Evolutionary conservation across 345 rosid genomes (phyloP), one percentile per base, ranked within the genome.

Genomic region (Sonneratia caseolaris): DNA sequence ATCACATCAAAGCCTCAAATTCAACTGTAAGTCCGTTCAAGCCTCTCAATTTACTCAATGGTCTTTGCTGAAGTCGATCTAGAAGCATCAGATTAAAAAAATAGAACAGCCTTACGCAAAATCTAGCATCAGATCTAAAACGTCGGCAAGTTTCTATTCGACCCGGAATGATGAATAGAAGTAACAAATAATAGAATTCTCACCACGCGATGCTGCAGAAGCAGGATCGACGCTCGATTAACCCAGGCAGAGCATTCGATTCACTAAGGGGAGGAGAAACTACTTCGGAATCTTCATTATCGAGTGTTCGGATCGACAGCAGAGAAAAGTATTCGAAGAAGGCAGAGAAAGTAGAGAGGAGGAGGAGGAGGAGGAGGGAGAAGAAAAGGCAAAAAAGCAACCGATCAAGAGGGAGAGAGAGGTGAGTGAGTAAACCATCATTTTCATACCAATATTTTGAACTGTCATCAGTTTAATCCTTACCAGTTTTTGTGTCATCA

Each of bases 311-410:
- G 57, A 53, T 76, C 78, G 69, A 75, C 40, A 3, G 57, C 12
- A 51, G 69, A 73, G 68, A 78, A 71, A 65, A 43, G 35, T 9
- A 71, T 6, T 48, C 21, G 69, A 12, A 55, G 70, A 43, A 27
- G 9, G 71, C 61, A 51, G 47, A 68, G 66, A 24, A 40, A 59
- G 0, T 21, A 18, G 15, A 35, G 49, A 68, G 40, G 38, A 40
- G 24, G 70, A 24, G 70, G 57, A 47, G 66, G 27, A 22, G 35
- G 40, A 49, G 0, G 15, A 47, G 22, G 38, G 27, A 64, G 56
- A 40, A 38, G 69, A 72, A 66, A 77, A 76, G 53, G 48, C 19
- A 70, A 72, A 66, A 77, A 76, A 51, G 48, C 19, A 84, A 78
- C 81, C 42, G 79, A 77, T 24, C 77, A 65, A 71, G 70, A 57